phyloP scores from a whole-genome alignment of 345 rosid genomes.

The Passiflora organensis region DNA sequence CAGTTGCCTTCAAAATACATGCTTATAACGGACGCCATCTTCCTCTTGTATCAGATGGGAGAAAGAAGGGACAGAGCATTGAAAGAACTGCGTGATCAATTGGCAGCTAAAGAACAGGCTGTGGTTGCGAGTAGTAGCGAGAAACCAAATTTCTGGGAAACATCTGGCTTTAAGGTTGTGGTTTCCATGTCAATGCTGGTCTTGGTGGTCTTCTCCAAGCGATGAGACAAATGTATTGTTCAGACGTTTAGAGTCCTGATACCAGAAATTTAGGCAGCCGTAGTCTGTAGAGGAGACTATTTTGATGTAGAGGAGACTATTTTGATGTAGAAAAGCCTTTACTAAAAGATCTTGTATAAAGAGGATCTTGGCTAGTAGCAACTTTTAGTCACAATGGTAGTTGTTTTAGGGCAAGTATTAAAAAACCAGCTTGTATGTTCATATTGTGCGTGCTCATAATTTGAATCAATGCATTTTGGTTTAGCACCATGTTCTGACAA shows the following conservation, averaged over 20 bases:
- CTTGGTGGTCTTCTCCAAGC: conserved; percentile 70
- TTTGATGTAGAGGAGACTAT: conserved; percentile 24
- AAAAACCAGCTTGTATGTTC: too few species aligned
- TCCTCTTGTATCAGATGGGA: conserved; percentile 48
- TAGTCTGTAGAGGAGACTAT: conserved; percentile 16
- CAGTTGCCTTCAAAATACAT: too few species aligned
- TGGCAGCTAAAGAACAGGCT: conserved; percentile 43
- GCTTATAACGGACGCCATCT: too few species aligned
- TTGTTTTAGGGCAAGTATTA: too few species aligned
- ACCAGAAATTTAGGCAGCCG: background rate
- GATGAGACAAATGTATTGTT: too few species aligned
- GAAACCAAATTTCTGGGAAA: conserved; percentile 77
- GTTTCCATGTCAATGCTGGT: conserved; percentile 87
- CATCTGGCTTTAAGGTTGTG: conserved; percentile 70
- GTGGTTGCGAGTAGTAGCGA: conserved; percentile 21
- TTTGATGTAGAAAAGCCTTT: conserved; percentile 25
- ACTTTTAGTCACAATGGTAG: too few species aligned
- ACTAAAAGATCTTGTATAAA: too few species aligned
- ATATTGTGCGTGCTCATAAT: too few species aligned
- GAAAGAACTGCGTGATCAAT: conserved; percentile 61
- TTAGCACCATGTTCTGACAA: too few species aligned
- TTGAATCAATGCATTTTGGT: too few species aligned
- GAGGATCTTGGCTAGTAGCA: too few species aligned
- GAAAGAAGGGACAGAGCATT: conserved; percentile 74
- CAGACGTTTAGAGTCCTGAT: too few species aligned